Evolutionary conservation across 306 rosid species (phyloP).

Genomic region (Echinosophora koreensis): DNA sequence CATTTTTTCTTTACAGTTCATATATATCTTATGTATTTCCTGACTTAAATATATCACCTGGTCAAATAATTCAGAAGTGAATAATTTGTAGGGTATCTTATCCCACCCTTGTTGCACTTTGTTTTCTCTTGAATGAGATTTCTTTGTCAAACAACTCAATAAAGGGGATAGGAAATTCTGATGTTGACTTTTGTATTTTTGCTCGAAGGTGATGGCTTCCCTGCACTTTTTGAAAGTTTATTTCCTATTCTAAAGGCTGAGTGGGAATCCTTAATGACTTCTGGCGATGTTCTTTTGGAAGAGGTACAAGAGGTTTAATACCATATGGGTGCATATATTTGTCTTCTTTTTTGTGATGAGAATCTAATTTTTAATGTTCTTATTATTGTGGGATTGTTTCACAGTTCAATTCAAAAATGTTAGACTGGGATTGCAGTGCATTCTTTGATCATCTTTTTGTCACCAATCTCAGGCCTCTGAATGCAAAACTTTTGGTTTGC

Average conservation of each 20-base stretch:
- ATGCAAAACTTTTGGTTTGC: slow-evolving; percentile 66
- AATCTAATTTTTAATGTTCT: slow-evolving; percentile 10
- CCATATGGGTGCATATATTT: slow-evolving; percentile 18
- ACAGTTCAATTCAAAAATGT: slow-evolving; percentile 72
- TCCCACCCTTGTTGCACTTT: slow-evolving; percentile 24
- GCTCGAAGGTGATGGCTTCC: slow-evolving; percentile 54
- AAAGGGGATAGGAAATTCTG: slow-evolving; percentile 22
- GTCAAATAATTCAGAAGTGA: slow-evolving; percentile 11
- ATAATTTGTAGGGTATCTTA: slow-evolving; percentile 7
- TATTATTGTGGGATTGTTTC: slow-evolving; percentile 33
- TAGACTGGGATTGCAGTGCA: slow-evolving; percentile 73
- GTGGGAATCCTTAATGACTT: slow-evolving; percentile 66
- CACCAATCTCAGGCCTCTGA: slow-evolving; percentile 56
- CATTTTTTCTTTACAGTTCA: slow-evolving; percentile 15
- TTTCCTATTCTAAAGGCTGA: slow-evolving; percentile 76
- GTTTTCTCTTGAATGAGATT: slow-evolving; percentile 20
- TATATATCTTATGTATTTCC: background rate
- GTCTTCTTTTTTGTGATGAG: slow-evolving; percentile 13
- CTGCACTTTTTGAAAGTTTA: slow-evolving; percentile 58
- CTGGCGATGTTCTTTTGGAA: slow-evolving; percentile 54
- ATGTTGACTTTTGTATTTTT: slow-evolving; percentile 36
- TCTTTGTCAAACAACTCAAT: background rate
- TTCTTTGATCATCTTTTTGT: slow-evolving; percentile 61
- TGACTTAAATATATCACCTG: background rate
- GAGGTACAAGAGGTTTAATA: slow-evolving; percentile 60